Percentiles rank a stretch among this genome's conserved stretches.
phyloP scores from a whole-genome alignment of 2,329 filamentous ascomycete genomes.

The Ilyonectria sp. region DNA sequence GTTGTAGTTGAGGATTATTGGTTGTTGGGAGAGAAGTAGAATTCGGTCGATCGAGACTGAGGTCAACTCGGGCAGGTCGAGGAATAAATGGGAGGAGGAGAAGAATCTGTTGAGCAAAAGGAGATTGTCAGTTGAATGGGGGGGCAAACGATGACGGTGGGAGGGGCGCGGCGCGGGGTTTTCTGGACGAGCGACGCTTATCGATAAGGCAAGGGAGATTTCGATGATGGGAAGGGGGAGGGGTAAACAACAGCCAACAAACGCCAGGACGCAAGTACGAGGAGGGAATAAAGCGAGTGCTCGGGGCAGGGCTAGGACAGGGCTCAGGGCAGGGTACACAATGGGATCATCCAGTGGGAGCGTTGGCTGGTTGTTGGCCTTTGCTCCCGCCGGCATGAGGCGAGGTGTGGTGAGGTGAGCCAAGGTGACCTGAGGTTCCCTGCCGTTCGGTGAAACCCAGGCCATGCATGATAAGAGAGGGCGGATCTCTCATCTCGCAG shows the following conservation, averaged over 20 bases:
- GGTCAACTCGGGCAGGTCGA: constrained; percentile 39
- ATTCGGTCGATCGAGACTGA: constrained; percentile 28
- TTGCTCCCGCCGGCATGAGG: constrained; percentile 14
- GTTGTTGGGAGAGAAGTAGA: constrained; percentile 25
- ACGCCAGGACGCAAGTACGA: constrained; percentile 10
- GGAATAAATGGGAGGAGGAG: constrained; percentile 22
- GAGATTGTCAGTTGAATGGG: constrained; percentile 42
- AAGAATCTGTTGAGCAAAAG: constrained; percentile 44
- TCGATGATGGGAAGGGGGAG: constrained; percentile 33
- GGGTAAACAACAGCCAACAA: constrained; percentile 18
- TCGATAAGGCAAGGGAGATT: constrained; percentile 41
- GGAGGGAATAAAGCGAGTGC: constrained; percentile 5
- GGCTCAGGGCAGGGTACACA: constrained; percentile 30
- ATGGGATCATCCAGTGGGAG: constrained; percentile 43
- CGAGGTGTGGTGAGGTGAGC: constrained; percentile 44
- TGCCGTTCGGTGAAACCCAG: constrained; percentile 19
- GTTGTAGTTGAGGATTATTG: constrained; percentile 34
- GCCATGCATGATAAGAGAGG: constrained; percentile 37
- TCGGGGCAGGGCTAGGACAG: constrained; percentile 21
- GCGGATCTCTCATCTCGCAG: constrained; percentile 37
- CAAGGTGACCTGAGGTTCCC: constrained; percentile 28
- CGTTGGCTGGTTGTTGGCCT: constrained; percentile 18
- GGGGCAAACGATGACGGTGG: constrained; percentile 40
- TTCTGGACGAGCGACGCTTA: constrained; percentile 41
- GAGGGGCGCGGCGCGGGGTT: constrained; percentile 46